These are phyloP conservation scores for Fusarium citri DNA, from an alignment of 2,329 filamentous ascomycete genomes.

Conservation along the genomic window DNA sequence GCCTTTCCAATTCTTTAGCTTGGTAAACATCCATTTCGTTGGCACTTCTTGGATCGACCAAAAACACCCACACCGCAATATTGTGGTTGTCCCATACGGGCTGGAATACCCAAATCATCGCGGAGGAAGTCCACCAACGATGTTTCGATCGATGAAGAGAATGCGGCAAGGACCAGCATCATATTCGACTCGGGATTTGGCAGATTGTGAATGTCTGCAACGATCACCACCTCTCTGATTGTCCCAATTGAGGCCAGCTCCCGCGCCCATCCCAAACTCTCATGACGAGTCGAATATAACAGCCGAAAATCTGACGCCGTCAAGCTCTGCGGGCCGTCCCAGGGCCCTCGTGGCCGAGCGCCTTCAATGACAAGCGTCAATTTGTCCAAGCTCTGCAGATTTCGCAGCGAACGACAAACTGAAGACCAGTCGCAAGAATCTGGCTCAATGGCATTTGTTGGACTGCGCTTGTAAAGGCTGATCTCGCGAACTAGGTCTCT, in stretches of 20 bases:
- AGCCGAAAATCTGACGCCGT: slow-evolving; percentile 60
- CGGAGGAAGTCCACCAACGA: slow-evolving; percentile 65
- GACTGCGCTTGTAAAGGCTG: slow-evolving; percentile 66
- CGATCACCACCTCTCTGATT: slow-evolving; percentile 62
- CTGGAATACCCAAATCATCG: slow-evolving; percentile 45
- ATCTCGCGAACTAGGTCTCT: slow-evolving; percentile 62
- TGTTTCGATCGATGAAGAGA: slow-evolving; percentile 69
- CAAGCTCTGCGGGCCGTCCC: slow-evolving; percentile 62
- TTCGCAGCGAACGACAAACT: slow-evolving; percentile 62
- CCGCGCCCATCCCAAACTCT: slow-evolving; percentile 68
- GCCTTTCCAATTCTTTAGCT: slow-evolving; percentile 13
- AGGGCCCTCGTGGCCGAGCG: slow-evolving; percentile 62
- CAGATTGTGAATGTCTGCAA: slow-evolving; percentile 65
- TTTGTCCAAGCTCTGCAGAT: slow-evolving; percentile 54
- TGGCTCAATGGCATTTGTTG: slow-evolving; percentile 51
- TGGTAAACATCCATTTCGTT: slow-evolving; percentile 41
- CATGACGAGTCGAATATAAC: slow-evolving; percentile 57
- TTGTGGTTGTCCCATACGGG: slow-evolving; percentile 38
- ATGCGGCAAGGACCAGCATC: slow-evolving; percentile 69
- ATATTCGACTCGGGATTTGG: slow-evolving; percentile 63
- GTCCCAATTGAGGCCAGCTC: slow-evolving; percentile 64
- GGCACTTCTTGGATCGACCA: slow-evolving; percentile 41
- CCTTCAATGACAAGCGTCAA: slow-evolving; percentile 66
- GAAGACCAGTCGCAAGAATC: slow-evolving; percentile 64
- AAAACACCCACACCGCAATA: slow-evolving; percentile 42